phyloP scores from a whole-genome alignment of 495 filamentous ascomycete species.

The Delitschia confertaspora region DNA sequence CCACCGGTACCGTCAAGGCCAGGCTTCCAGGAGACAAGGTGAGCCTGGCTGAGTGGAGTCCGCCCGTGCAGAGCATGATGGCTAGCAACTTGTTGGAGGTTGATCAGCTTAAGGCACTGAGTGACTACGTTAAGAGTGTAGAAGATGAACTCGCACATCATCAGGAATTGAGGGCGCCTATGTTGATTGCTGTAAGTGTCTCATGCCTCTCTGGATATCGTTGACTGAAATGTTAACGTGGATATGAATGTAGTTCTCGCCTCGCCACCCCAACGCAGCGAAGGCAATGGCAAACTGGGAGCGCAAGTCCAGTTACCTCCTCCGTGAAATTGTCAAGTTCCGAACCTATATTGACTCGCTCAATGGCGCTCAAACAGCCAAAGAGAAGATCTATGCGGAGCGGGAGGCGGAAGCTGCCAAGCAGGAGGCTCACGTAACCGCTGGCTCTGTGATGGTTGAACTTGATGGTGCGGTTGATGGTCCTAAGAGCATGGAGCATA shows the following conservation, averaged over 20 bases:
- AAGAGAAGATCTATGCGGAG: conserved; percentile 45
- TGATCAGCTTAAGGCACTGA: conserved; percentile 69
- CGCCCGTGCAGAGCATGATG: conserved; percentile 83
- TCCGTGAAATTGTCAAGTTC: conserved; percentile 96
- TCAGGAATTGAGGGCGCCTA: conserved; percentile 73
- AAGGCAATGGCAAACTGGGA: conserved; percentile 96
- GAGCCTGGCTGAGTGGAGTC: conserved; percentile 83
- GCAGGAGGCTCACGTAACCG: not conserved
- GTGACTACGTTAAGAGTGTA: conserved; percentile 71
- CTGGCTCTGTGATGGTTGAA: conserved; percentile 9
- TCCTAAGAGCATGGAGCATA: too few relatives aligned
- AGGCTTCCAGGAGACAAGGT: conserved; percentile 79
- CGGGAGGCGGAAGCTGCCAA: conserved; percentile 18
- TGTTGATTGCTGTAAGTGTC: conserved; percentile 66
- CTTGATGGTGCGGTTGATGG: conserved; percentile 19
- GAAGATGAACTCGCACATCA: conserved; percentile 79
- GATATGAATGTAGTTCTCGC: conserved; percentile 52
- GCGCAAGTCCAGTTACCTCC: conserved; percentile 78
- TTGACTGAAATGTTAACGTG: not conserved
- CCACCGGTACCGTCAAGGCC: conserved; percentile 42
- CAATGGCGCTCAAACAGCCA: conserved; percentile 46
- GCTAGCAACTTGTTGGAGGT: conserved; percentile 65
- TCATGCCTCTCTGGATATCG: too few relatives aligned
- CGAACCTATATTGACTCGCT: conserved; percentile 85
- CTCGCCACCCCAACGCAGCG: conserved; percentile 66